These are phyloP conservation scores for Lotmaria passim DNA, from an alignment of 208 protist species.

Conservation along the genomic window DNA sequence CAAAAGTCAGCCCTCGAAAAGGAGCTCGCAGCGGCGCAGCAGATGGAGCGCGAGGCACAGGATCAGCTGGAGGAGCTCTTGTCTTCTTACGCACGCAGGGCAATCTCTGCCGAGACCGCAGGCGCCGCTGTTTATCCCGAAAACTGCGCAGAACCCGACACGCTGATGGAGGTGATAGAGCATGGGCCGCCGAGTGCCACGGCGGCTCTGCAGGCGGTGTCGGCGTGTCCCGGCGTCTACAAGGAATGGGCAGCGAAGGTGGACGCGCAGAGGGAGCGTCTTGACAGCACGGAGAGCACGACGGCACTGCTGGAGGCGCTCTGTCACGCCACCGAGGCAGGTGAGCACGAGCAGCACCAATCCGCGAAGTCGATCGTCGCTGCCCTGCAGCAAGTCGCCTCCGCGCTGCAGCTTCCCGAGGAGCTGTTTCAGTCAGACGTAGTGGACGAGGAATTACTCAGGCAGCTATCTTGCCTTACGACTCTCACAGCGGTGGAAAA, in stretches of 20 bases:
- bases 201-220: background rate
- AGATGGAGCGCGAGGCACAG: slow-evolving; percentile 4
- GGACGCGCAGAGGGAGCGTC: background rate
- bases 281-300: background rate
- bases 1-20: slow-evolving; percentile 16
- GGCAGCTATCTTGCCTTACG: slow-evolving; percentile 12
- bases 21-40: slow-evolving; percentile 9
- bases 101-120: too few species aligned
- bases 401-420: slow-evolving; percentile 21
- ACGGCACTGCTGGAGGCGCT: background rate
- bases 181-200: background rate
- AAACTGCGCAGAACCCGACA: background rate
- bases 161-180: background rate
- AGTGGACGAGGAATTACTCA: slow-evolving; percentile 6
- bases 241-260: background rate
- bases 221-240: background rate
- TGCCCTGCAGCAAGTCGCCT: slow-evolving; percentile 7
- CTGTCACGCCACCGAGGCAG: background rate
- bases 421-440: slow-evolving; percentile 21
- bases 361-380: background rate
- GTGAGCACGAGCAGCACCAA: background rate
- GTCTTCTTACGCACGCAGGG: too few species aligned
- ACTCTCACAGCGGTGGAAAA: background rate
- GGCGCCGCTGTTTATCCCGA: too few species aligned
- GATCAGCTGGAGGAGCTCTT: slow-evolving; percentile 8